A percentile compares a stretch with the other conserved stretches of the same genome.
phyloP scores from a whole-genome alignment of 192 early-diverging fungal species.

The Coemansia erecta region DNA sequence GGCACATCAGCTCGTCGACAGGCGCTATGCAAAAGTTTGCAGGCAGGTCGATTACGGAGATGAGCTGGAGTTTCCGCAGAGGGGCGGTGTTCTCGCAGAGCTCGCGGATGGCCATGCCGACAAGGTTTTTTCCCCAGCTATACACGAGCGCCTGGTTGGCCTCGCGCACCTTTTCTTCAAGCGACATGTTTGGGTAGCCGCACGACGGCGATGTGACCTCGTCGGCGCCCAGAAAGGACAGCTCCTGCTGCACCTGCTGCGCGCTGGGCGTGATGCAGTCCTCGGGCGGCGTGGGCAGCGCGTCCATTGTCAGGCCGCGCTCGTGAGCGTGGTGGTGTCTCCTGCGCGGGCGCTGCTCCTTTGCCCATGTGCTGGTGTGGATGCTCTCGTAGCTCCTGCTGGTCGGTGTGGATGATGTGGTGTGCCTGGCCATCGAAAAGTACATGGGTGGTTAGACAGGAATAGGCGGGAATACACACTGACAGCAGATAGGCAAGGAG shows the following conservation, averaged over 20 bases:
- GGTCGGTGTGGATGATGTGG: slow-evolving; percentile 10
- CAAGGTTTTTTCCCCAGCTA: slow-evolving; percentile 42
- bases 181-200: slow-evolving; percentile 22
- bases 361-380: slow-evolving; percentile 10
- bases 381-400: slow-evolving; percentile 9
- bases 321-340: background rate
- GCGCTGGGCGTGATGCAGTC: slow-evolving; percentile 9
- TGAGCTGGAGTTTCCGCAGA: slow-evolving; percentile 8
- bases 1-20: slow-evolving; percentile 41
- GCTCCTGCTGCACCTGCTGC: slow-evolving; percentile 6
- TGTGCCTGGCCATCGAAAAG: slow-evolving; percentile 12
- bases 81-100: slow-evolving; percentile 19
- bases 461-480: background rate
- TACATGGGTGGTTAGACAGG: slow-evolving; percentile 1
- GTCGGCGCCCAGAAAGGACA: slow-evolving; percentile 16
- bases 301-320: background rate
- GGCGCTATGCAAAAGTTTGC: slow-evolving; percentile 48
- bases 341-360: background rate
- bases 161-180: slow-evolving; percentile 39
- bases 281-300: slow-evolving; percentile 34
- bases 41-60: slow-evolving; percentile 44
- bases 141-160: slow-evolving; percentile 44
- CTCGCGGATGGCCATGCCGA: slow-evolving; percentile 31
- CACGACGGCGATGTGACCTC: slow-evolving; percentile 21
- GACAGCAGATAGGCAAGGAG: background rate